A percentile compares a stretch with the other conserved stretches of the same genome.
Conservation (phyloP, 768 basidiomycete species). For the Suillus clintonianus region DNA sequence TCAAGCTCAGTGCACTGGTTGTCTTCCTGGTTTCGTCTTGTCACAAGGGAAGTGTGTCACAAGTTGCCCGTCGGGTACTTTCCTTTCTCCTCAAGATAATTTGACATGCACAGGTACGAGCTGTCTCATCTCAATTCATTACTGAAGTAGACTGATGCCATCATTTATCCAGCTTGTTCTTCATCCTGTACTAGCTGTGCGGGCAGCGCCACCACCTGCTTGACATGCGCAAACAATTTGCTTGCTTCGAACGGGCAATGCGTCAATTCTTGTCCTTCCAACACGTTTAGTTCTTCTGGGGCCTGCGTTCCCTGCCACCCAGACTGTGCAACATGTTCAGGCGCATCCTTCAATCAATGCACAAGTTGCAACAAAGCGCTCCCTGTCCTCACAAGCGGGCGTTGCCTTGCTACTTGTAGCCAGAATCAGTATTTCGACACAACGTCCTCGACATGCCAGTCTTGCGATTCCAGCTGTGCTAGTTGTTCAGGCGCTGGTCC, state of each 20-base stretch:
- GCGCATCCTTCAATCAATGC: conserved; percentile 79
- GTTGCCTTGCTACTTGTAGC: conserved; percentile 79
- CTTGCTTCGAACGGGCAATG: conserved; percentile 77
- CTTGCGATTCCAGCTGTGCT: conserved; percentile 76
- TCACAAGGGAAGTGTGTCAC: conserved; percentile 68
- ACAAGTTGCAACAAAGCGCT: conserved; percentile 64
- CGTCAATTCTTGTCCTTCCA: conserved; percentile 71
- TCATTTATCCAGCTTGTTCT: conserved; percentile 54
- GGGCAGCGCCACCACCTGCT: conserved; percentile 68
- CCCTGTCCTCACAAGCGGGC: conserved; percentile 73
- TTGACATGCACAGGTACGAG: conserved; percentile 71
- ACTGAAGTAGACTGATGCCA: conserved; percentile 6
- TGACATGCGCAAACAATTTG: conserved; percentile 67
- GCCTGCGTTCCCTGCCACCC: conserved; percentile 79
- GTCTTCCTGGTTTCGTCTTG: conserved; percentile 75
- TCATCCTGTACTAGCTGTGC: conserved; percentile 74
- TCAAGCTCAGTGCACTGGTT: conserved; percentile 73
- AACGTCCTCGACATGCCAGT: conserved; percentile 60
- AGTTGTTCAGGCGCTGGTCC: conserved; percentile 74
- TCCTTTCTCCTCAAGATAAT: conserved; percentile 71
- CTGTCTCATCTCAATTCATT: background rate
- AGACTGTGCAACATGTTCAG: conserved; percentile 83
- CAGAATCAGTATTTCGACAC: conserved; percentile 73
- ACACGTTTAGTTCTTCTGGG: conserved; percentile 64
- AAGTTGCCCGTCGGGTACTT: conserved; percentile 73